phyloP scores from a whole-genome alignment of 2,329 filamentous ascomycete genomes.

The Talaromyces islandicus region DNA sequence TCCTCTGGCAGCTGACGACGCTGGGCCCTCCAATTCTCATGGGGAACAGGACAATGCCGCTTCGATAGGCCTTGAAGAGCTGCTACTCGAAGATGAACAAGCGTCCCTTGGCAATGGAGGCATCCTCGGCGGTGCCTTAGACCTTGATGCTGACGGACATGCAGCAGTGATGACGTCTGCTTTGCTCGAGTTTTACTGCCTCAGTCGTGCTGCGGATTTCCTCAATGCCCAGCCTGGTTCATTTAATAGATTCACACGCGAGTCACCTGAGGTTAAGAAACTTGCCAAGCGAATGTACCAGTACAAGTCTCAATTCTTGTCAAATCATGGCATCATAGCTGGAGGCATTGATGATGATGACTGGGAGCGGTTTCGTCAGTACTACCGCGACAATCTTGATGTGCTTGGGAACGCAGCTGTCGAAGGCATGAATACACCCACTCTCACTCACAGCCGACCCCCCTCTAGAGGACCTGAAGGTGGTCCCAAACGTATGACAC shows the following conservation, averaged over 20 bases:
- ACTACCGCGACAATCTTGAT: slow-evolving; percentile 40
- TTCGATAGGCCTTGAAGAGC: slow-evolving; percentile 2
- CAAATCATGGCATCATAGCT: slow-evolving; percentile 35
- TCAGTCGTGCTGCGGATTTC: slow-evolving; percentile 38
- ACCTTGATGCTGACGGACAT: slow-evolving; percentile 30
- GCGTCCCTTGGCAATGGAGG: slow-evolving; percentile 14
- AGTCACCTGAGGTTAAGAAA: slow-evolving; percentile 37
- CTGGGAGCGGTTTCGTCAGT: slow-evolving; percentile 28
- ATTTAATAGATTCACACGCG: slow-evolving; percentile 28
- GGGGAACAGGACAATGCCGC: background rate
- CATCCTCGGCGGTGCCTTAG: slow-evolving; percentile 14
- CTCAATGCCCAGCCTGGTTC: slow-evolving; percentile 35
- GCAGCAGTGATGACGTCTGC: slow-evolving; percentile 38
- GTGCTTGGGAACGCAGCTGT: slow-evolving; percentile 32
- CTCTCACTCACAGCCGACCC: slow-evolving; percentile 13
- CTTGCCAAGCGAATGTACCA: slow-evolving; percentile 37
- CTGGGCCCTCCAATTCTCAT: background rate
- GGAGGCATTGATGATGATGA: slow-evolving; percentile 35
- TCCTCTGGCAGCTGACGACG: background rate
- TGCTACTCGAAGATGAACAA: slow-evolving; percentile 9
- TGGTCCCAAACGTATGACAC: background rate
- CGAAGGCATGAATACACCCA: slow-evolving; percentile 26
- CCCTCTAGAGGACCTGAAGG: too few species aligned
- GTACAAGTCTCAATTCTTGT: slow-evolving; percentile 37
- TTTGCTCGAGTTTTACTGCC: slow-evolving; percentile 40